Evolutionary conservation across 768 basidiomycete species (phyloP).

Genomic region (Galerina sulciceps): DNA sequence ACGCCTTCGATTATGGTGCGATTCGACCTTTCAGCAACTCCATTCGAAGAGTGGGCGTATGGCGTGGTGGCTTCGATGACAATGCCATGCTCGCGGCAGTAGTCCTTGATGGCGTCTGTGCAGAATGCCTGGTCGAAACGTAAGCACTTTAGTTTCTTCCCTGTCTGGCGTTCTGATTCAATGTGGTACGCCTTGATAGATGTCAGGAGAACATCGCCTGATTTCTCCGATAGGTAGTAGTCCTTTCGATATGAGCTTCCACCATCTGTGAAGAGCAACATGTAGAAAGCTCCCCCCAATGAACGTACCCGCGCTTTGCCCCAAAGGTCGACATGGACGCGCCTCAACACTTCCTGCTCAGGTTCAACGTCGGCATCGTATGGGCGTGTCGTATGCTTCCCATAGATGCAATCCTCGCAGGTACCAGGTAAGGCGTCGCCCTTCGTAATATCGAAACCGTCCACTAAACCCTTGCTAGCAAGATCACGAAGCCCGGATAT

Average conservation of each 20-base stretch:
- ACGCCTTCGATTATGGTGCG: conserved; percentile 27
- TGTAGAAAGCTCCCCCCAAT: conserved; percentile 22
- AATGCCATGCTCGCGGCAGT: conserved; percentile 2
- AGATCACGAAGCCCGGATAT: conserved; percentile 15
- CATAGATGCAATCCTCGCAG: conserved; percentile 31
- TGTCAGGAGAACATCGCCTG: conserved; percentile 12
- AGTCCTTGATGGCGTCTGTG: conserved; percentile 2
- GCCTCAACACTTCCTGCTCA: conserved; percentile 18
- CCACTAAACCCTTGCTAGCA: conserved; percentile 18
- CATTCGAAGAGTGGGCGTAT: conserved; percentile 34
- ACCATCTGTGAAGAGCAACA: conserved; percentile 29
- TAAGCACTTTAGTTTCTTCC: not conserved
- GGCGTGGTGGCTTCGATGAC: conserved; percentile 24
- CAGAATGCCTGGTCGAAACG: conserved; percentile 11
- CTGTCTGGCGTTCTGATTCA: conserved; percentile 2
- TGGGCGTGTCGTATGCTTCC: conserved; percentile 22
- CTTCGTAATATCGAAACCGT: conserved; percentile 23
- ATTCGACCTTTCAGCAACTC: conserved; percentile 31
- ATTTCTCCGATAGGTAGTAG: conserved; percentile 28
- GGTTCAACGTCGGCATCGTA: conserved; percentile 21
- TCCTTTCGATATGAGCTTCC: conserved; percentile 11
- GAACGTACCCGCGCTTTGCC: conserved; percentile 23
- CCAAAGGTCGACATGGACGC: conserved; percentile 31
- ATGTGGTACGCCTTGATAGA: not conserved
- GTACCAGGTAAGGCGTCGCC: not conserved